Evolutionary conservation across 106 monocot genomes (phyloP).

Genomic region (Dioscorea alata): DNA sequence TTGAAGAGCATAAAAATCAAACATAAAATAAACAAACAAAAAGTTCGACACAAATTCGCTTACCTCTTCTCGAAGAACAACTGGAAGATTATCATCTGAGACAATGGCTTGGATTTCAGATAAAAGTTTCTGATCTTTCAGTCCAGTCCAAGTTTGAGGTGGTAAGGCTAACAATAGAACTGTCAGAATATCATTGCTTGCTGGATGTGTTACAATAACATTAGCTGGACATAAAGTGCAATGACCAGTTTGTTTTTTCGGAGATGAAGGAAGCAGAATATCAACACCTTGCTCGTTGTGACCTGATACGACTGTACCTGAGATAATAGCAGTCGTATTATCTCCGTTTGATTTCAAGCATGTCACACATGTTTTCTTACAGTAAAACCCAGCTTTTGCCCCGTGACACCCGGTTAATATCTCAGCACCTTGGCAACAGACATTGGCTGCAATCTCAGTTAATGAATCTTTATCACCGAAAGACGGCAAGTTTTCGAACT

Average conservation of each 20-base stretch:
- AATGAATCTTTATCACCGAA: slow-evolving; percentile 30
- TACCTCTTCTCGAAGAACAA: slow-evolving; percentile 85
- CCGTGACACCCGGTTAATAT: slow-evolving; percentile 35
- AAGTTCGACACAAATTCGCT: not conserved
- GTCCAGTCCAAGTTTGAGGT: slow-evolving; percentile 50
- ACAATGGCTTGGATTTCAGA: slow-evolving; percentile 57
- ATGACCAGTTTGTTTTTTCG: slow-evolving; percentile 7
- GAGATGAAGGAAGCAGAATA: slow-evolving; percentile 62
- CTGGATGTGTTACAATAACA: slow-evolving; percentile 40
- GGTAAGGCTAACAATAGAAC: slow-evolving; percentile 72
- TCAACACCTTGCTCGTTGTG: slow-evolving; percentile 67
- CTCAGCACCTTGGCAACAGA: slow-evolving; percentile 77
- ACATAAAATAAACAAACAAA: not conserved
- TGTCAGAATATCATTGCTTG: slow-evolving; percentile 62
- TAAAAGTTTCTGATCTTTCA: slow-evolving; percentile 46
- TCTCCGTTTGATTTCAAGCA: slow-evolving; percentile 37
- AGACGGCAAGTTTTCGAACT: slow-evolving; percentile 25
- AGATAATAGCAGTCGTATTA: slow-evolving; percentile 36
- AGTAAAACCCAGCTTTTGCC: slow-evolving; percentile 33
- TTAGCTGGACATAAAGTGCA: slow-evolving; percentile 21
- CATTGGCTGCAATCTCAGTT: slow-evolving; percentile 54
- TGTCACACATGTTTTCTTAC: slow-evolving; percentile 54
- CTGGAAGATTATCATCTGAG: slow-evolving; percentile 54
- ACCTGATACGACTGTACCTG: slow-evolving; percentile 60
- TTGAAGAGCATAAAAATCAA: not conserved